Base-by-base conservation (phyloP, 2,329 filamentous ascomycete species). In the Lasiodiplodia citricola region DNA sequence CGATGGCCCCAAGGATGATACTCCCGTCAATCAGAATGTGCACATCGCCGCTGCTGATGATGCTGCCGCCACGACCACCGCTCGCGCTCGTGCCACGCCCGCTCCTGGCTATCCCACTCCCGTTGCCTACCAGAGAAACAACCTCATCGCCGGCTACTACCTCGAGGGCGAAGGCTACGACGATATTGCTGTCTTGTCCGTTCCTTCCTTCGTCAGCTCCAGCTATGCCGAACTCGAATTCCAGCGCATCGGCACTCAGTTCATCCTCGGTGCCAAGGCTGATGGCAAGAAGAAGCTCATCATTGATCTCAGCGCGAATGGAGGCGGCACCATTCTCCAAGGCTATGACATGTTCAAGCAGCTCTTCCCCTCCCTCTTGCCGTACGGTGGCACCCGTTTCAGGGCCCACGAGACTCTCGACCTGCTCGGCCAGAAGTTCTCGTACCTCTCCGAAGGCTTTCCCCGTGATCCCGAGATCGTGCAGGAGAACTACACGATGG, bases 291-390 rank as follows among this genome's bases (percentile, higher is more conserved):
- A 83, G 56, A 88, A 87, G 75, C 83, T 90, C 0, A 84, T 90
- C 13, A 80, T 91, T 37, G 88, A 90, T 71, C 77, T 90, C 6
- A 83, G 83, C 3, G 83, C 82, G 57, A 90, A 90, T 71, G 85
- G 83, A 2, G 88, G 88, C 52, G 88, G 88, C 28, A 83, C 82
- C 16, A 85, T 90, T 55, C 75, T 88, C 8, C 83, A 86, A n/a
- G 88, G 86, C 18, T 88, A 88, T 71, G 88, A 90, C 73, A 81
- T 91, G 31, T 90, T 90, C 79, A 86, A 86, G 66, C 77, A 84
- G 75, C 80, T 89, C 0, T 86, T 87, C 79, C 87, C 87, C 0
- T 77, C 81, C 14, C 78, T 83, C 10, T 77, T 82, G 3, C 82
- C 83, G 3, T 87, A 85, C 68, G 84, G 84, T 4, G 83, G 81